Percentiles rank a stretch among this genome's conserved stretches.
phyloP scores from a whole-genome alignment of 768 basidiomycete genomes.

The Phylloporus scabripes region DNA sequence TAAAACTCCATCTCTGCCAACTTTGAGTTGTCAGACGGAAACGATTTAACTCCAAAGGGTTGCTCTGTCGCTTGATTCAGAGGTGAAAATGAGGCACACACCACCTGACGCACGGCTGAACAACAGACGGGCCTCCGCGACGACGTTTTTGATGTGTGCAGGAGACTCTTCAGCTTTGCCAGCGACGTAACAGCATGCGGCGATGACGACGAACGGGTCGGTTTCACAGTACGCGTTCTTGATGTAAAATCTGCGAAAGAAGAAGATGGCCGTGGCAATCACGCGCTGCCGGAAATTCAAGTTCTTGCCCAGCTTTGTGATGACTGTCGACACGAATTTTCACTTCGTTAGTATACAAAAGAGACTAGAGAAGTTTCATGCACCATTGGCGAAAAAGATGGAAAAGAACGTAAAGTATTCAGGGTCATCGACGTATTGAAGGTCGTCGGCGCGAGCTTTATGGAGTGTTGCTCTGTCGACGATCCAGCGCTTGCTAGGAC shows the following conservation, averaged over 20 bases:
- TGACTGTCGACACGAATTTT: constrained; percentile 44
- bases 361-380: constrained; percentile 4
- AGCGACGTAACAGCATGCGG: constrained; percentile 92
- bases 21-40: constrained; percentile 83
- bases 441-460: constrained; percentile 71
- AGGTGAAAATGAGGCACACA: not conserved
- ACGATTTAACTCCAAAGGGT: constrained; percentile 70
- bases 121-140: constrained; percentile 71
- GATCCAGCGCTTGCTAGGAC: constrained; percentile 81
- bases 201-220: constrained; percentile 87
- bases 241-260: constrained; percentile 94
- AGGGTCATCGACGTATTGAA: constrained; percentile 71
- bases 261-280: constrained; percentile 91
- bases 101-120: constrained; percentile 59
- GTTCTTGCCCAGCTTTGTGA: constrained; percentile 83
- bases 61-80: constrained; percentile 40
- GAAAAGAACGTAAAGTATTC: constrained; percentile 75
- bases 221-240: constrained; percentile 96
- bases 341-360: not conserved
- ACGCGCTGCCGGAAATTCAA: constrained; percentile 81
- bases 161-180: constrained; percentile 97
- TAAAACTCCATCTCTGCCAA: constrained; percentile 99
- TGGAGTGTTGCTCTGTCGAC: constrained; percentile 72
- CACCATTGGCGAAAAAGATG: constrained; percentile 87
- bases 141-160: constrained; percentile 88